Base-by-base conservation (phyloP, 495 filamentous ascomycete genomes). In the Penicillium maclennaniae region DNA sequence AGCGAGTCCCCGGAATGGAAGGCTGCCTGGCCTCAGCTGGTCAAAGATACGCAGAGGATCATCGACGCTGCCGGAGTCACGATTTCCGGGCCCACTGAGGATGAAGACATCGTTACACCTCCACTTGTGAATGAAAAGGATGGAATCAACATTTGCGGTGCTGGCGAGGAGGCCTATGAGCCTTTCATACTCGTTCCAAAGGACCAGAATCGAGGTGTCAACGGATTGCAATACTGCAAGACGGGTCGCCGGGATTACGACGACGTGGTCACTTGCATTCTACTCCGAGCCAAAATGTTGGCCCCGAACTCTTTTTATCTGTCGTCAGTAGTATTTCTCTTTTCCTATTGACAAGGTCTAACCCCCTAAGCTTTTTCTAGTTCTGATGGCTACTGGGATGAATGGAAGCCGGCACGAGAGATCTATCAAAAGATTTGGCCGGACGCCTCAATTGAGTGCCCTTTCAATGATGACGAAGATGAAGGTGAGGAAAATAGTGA, bases 211-310 rank as follows among this genome's bases (percentile, higher is more conserved):
- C n/a, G n/a, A n/a, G n/a, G n/a, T 27, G 15, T 37, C 0, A 26
- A 27, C 8, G 2, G 15, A 3, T 34, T 31, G 20, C 17, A 6
- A 1, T 59, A 53, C 36, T 40, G 47, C 47, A 56, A 56, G 42
- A 62, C 56, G 12, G 48, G 17, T 3, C 36, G 19, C 6, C 53
- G 43, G 49, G 49, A 52, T 8, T 62, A 62, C 20, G 56, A 62
- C 51, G n/a, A 19, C 7, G 60, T 60, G 15, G 56, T 62, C 25
- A 21, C 48, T 14, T 52, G 36, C 25, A 47, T 62, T 25, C 37
- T 62, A 21, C 45, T 62, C 23, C 43, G 56, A 34, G 48, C 49
- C 21, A 49, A 49, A 15, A 45, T 50, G 48, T 20, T 62, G 9
- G 60, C 60, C 56, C 27, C 27, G 5, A 23, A 47, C 4, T 8